Conservation (phyloP, 176 grass and related monocot species). For the Eremochloa ophiuroides region DNA sequence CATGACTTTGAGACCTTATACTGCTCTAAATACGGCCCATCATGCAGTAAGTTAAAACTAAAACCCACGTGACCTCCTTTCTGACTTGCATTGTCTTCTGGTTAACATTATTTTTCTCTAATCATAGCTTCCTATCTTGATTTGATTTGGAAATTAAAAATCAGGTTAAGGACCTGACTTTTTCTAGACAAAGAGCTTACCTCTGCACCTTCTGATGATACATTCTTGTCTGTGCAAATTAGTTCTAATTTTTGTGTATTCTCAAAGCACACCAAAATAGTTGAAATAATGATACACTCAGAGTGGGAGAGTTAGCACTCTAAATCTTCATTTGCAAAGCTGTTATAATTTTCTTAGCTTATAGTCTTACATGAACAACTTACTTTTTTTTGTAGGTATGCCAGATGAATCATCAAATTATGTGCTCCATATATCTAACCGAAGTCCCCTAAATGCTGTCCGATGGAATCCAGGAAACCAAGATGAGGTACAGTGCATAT, state of each 20-base stretch:
- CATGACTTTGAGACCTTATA: slow-evolving; percentile 95
- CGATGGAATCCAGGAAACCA: slow-evolving; percentile 94
- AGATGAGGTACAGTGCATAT: slow-evolving; percentile 65
- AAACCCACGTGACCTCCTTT: background rate
- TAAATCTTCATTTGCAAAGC: slow-evolving; percentile 9
- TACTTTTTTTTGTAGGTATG: slow-evolving; percentile 44
- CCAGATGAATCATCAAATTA: slow-evolving; percentile 50
- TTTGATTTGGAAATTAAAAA: slow-evolving; percentile 1
- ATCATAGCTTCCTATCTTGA: background rate
- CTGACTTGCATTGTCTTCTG: background rate
- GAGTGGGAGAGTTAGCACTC: background rate
- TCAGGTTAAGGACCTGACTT: slow-evolving; percentile 12
- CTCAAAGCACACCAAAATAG: background rate
- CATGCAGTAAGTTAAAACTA: slow-evolving; percentile 51
- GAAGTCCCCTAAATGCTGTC: slow-evolving; percentile 45
- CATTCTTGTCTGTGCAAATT: slow-evolving; percentile 23
- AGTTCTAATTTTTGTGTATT: slow-evolving; percentile 12
- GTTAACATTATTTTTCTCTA: background rate
- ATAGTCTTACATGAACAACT: background rate
- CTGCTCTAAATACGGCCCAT: slow-evolving; percentile 55
- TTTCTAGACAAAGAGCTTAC: background rate
- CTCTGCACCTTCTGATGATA: slow-evolving; percentile 6
- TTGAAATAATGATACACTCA: slow-evolving; percentile 8
- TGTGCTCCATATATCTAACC: slow-evolving; percentile 63
- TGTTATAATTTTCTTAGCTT: slow-evolving; percentile 14